These are phyloP conservation scores for Gleditsia sinensis DNA, from an alignment of 306 rosid genomes.

Conservation along the genomic window DNA sequence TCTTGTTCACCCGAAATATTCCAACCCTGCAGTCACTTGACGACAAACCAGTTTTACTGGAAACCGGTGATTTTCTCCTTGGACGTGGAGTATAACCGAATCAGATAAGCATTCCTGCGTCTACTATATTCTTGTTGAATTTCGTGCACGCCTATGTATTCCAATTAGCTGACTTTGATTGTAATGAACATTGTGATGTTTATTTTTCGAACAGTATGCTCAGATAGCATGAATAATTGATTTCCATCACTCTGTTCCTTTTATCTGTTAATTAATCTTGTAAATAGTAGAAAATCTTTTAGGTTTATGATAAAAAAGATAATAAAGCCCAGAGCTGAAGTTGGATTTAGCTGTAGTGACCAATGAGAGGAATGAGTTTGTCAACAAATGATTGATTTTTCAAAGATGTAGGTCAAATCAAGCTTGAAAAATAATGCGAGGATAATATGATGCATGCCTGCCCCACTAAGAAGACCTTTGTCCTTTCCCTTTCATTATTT, in stretches of 20 bases:
- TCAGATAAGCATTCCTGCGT: background rate
- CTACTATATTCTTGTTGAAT: no score
- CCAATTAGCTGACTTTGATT: background rate
- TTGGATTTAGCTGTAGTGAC: constrained; percentile 25
- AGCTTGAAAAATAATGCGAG: background rate
- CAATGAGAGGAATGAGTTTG: background rate
- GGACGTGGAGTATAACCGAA: background rate
- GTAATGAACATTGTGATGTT: no score
- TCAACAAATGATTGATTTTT: constrained; percentile 20
- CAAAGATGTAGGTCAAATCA: constrained; percentile 34
- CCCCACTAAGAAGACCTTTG: constrained; percentile 20
- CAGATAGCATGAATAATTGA: no score
- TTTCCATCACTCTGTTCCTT: background rate
- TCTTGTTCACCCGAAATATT: no score
- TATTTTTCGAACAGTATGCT: background rate
- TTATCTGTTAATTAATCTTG: background rate
- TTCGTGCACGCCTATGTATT: no score
- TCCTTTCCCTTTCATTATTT: constrained; percentile 28
- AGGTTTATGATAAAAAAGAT: background rate
- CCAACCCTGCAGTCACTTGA: background rate
- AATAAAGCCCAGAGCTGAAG: constrained; percentile 35
- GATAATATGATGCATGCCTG: background rate
- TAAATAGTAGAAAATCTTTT: background rate
- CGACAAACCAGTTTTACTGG: constrained; percentile 7
- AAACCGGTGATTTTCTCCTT: background rate